Evolutionary conservation across 129 eudicot genomes (phyloP), one percentile per base, ranked within the genome.

Genomic region (Daucus carota): DNA sequence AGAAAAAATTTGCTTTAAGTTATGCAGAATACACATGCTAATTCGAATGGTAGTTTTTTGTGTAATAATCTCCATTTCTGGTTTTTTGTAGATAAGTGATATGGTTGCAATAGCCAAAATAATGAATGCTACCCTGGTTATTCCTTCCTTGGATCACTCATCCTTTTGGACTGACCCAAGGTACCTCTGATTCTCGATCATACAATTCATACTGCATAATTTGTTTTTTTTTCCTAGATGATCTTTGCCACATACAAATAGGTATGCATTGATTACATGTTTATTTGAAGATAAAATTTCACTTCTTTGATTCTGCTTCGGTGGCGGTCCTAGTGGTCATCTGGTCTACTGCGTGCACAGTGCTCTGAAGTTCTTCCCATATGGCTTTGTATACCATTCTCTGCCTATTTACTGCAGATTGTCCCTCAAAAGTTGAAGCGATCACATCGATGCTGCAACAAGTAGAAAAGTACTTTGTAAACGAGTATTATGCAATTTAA

Each of bases 311-410:
- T 71, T 85, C 88, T 68, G 87, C 92, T 80, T 93, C 98, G 31
- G 82, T 70, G 1, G 98, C 97, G 38, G 98, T 93, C 79, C 48
- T 79, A 65, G 98, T 90, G 68, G 86, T 86, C 97, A 93, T 93
- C 81, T 90, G 97, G 80, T 93, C 98, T 70, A 93, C 98, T 42
- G 97, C 98, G 80, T 93, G 98, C 33, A 93, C 98, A 59, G 84
- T 87, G 71, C 80, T 87, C 75, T 93, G 98, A 24, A 93, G 92
- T 74, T 93, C 98, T 80, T 87, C 97, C 98, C 98, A 93, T 81
- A 93, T 93, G 78, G 96, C 97, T 84, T 90, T 90, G 88, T 93
- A 93, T 42, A 93, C 98, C 97, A 90, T 90, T 81, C 98, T 89
- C 82, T 93, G 98, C 86, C 98, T 84, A 76, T 89, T 93, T 72